Evolutionary conservation across 2,329 filamentous ascomycete species (phyloP).

Genomic region (Pseudocercospora cruenta): DNA sequence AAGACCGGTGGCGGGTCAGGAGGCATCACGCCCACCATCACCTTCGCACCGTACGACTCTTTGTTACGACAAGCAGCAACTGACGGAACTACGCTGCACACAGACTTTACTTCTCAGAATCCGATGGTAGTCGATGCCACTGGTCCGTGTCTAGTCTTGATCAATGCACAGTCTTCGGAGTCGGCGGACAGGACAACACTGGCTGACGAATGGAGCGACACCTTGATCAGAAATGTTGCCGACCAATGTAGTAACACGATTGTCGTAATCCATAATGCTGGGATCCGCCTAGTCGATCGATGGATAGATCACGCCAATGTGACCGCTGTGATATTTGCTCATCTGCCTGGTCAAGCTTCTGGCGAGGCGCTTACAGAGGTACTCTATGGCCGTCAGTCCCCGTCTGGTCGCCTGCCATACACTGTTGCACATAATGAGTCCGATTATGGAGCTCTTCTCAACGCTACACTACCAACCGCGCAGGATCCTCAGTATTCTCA

Average conservation of each 20-base stretch:
- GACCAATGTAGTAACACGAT: slow-evolving; percentile 37
- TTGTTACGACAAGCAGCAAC: slow-evolving; percentile 31
- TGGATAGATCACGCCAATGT: slow-evolving; percentile 36
- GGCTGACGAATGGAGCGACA: slow-evolving; percentile 34
- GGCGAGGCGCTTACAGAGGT: slow-evolving; percentile 30
- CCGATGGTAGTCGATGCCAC: slow-evolving; percentile 29
- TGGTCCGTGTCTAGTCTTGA: slow-evolving; percentile 38
- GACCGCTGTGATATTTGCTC: slow-evolving; percentile 27
- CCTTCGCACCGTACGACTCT: slow-evolving; percentile 35
- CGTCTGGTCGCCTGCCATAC: slow-evolving; percentile 37
- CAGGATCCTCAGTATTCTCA: slow-evolving; percentile 30
- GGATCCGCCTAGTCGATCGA: slow-evolving; percentile 34
- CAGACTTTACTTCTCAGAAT: slow-evolving; percentile 32
- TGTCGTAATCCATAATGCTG: slow-evolving; percentile 39
- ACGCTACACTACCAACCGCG: slow-evolving; percentile 18
- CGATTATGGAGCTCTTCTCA: slow-evolving; percentile 36
- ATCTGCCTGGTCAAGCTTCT: slow-evolving; percentile 29
- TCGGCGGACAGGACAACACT: slow-evolving; percentile 34
- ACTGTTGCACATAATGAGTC: slow-evolving; percentile 35
- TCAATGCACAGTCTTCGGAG: slow-evolving; percentile 37
- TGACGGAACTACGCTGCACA: slow-evolving; percentile 31
- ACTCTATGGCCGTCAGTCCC: slow-evolving; percentile 32
- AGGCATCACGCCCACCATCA: slow-evolving; percentile 29
- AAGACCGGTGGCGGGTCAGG: slow-evolving; percentile 38
- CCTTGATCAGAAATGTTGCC: slow-evolving; percentile 36